Conservation (phyloP, 108 stramenopile genomes). For the Discostella stelligeroides region DNA sequence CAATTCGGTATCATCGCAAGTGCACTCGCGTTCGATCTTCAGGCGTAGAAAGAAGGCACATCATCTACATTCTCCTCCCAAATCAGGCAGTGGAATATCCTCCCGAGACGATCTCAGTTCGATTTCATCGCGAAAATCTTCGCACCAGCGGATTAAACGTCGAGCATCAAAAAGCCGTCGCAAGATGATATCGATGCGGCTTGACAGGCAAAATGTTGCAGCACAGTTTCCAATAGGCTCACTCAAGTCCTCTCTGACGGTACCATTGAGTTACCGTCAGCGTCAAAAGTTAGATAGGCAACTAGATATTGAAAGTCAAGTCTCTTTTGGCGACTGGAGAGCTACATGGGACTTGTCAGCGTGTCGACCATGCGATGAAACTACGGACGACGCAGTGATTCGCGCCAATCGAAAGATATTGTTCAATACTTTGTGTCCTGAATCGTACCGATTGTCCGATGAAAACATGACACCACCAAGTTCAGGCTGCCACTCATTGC, state of each 20-base stretch:
- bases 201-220: neutral
- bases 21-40: slow-evolving; percentile 6
- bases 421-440: slow-evolving; percentile 22
- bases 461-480: neutral
- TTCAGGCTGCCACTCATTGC: slow-evolving; percentile 13
- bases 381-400: slow-evolving; percentile 39
- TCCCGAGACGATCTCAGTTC: slow-evolving; percentile 31
- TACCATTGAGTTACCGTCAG: slow-evolving; percentile 25
- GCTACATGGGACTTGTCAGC: slow-evolving; percentile 39
- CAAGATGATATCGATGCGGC: neutral
- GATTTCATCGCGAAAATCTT: slow-evolving; percentile 25
- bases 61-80: neutral
- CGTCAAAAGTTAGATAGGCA: slow-evolving; percentile 8
- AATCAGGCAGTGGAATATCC: slow-evolving; percentile 13
- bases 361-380: slow-evolving; percentile 47
- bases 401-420: slow-evolving; percentile 24
- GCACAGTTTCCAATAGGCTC: neutral
- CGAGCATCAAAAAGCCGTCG: neutral
- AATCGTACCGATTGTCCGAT: slow-evolving; percentile 5
- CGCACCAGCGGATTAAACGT: neutral
- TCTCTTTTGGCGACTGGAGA: slow-evolving; percentile 37
- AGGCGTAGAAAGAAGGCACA: slow-evolving; percentile 7
- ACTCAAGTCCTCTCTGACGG: neutral
- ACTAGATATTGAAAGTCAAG: slow-evolving; percentile 12
- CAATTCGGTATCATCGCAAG: slow-evolving; percentile 19